Evolutionary conservation across 139 green algal species (phyloP).

Genomic region (Micromonas pusilla): DNA sequence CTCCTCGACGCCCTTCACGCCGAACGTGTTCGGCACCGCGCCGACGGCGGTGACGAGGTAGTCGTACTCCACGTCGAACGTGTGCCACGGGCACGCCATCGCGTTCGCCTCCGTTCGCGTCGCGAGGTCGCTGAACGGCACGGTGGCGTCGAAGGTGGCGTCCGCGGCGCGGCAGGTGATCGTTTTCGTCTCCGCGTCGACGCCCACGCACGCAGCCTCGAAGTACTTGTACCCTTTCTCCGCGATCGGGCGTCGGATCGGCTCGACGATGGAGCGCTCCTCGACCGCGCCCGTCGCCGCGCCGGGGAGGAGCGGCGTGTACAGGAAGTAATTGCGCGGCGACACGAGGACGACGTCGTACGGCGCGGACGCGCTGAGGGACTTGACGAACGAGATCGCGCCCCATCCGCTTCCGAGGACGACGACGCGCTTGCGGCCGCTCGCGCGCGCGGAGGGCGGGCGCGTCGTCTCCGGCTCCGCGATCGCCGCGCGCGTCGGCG

Average conservation of each 20-base stretch:
- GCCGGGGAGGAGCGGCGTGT: slow-evolving; percentile 89
- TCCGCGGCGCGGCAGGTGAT: slow-evolving; percentile 22
- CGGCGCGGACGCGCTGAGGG: slow-evolving; percentile 23
- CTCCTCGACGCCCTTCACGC: slow-evolving; percentile 61
- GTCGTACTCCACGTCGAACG: slow-evolving; percentile 64
- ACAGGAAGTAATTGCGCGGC: slow-evolving; percentile 95
- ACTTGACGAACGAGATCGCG: slow-evolving; percentile 72
- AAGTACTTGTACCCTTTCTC: slow-evolving; percentile 53
- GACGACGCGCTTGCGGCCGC: slow-evolving; percentile 49
- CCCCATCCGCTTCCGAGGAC: slow-evolving; percentile 86
- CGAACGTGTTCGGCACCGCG: slow-evolving; percentile 68
- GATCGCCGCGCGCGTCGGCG: neutral
- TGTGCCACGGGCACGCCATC: slow-evolving; percentile 30
- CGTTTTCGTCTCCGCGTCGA: slow-evolving; percentile 60
- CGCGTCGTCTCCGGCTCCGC: neutral
- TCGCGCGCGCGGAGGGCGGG: neutral
- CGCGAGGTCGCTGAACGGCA: neutral
- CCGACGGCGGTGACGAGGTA: slow-evolving; percentile 65
- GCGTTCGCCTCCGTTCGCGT: no score
- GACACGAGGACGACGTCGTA: slow-evolving; percentile 76
- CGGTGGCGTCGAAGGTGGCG: neutral
- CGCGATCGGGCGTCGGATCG: slow-evolving; percentile 48
- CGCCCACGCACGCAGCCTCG: slow-evolving; percentile 69
- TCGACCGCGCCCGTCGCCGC: slow-evolving; percentile 81
- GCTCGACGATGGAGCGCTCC: slow-evolving; percentile 87